Conservation (phyloP, 345 rosid genomes). For the Eucalyptus marginata region DNA sequence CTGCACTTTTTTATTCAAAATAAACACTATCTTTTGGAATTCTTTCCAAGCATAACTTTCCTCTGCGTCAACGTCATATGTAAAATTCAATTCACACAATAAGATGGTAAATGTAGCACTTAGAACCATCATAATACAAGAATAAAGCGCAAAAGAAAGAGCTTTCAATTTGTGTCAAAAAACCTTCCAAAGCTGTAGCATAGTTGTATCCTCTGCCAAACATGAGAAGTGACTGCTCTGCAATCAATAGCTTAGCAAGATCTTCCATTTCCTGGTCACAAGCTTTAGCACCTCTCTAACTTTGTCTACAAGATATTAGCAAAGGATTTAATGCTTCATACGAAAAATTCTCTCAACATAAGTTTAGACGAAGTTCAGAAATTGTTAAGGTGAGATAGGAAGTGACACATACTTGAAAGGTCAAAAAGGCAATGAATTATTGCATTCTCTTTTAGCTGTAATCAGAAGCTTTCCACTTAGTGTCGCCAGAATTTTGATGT, state of each 20-base stretch:
- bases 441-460: background rate
- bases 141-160: no score
- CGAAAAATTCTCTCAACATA: background rate
- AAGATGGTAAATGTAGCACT: no score
- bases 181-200: conserved; percentile 91
- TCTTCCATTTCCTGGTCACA: conserved; percentile 79
- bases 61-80: no score
- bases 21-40: no score
- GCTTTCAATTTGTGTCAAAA: conserved; percentile 9
- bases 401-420: conserved; percentile 45
- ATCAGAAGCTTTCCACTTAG: no score
- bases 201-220: conserved; percentile 95
- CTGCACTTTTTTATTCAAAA: no score
- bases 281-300: conserved; percentile 81
- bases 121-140: no score
- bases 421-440: conserved; percentile 77
- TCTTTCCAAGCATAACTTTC: no score
- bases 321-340: background rate
- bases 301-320: conserved; percentile 28
- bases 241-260: conserved; percentile 61
- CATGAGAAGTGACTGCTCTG: conserved; percentile 90
- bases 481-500: background rate
- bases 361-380: background rate
- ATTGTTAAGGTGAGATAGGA: background rate
- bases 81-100: no score